Base-by-base conservation (phyloP, 108 stramenopile species). In the Chaetoceros tenuissimus region DNA sequence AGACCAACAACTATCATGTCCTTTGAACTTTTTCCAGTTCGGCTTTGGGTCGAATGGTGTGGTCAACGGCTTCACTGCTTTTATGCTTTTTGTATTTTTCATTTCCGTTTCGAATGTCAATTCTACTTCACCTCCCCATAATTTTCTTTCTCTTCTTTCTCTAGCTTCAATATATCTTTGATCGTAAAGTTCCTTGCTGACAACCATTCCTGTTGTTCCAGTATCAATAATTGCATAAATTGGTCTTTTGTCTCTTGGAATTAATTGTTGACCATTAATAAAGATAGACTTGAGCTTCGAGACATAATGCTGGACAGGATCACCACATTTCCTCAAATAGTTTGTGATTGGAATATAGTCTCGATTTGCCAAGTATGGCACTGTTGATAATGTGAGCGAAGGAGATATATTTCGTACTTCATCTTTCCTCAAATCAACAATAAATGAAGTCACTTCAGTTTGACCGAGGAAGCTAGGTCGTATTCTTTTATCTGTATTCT, bases 151-250 rank as follows among this genome's bases (percentile, higher is more conserved):
- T 51, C 56, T 51, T 17, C 63, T 58, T 48, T 62, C 58, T 28
- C 78, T 59, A 2, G 78, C 78, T 31, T 57, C 34, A 1, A 53
- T 16, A 25, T 82, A 77, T 16, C 72, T 71, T 53, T 73, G 74
- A 27, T 82, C 72, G 53, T 67, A 82, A 17, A 82, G 45, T 22
- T 78, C 72, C 21, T 57, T 67, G 31, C 66, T 67, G 8, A 82
- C 66, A 2, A 78, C 69, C 81, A 82, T 82, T 7, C 81, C 82
- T n/a, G 73, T 73, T 10, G 76, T 64, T 23, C 83, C 83, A 3
- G 83, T 85, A 43, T 85, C 83, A 55, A 85, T 79, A 25, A 85
- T 85, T 16, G 78, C 78, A 24, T 73, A 78, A 10, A 75, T 65
- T 34, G 72, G 65, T 24, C 34, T 46, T 53, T 51, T 29, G 27